Base-by-base conservation (phyloP, 306 rosid genomes). In the Rosa multiflora region DNA sequence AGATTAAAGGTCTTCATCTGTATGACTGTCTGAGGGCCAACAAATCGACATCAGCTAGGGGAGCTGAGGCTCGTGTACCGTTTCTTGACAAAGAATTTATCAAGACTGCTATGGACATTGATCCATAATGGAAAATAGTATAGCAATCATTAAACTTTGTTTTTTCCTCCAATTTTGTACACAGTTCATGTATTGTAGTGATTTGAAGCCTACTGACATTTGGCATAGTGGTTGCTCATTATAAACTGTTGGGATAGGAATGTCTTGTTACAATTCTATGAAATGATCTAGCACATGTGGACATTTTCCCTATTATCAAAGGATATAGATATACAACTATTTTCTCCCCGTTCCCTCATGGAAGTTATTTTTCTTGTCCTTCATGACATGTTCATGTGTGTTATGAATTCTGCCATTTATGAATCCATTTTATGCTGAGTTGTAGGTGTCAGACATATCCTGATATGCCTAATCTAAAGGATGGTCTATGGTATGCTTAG, bases 21-120 rank as follows among this genome's bases (percentile, higher is more conserved):
- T 95, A 95, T 68, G 99, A 95, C 80, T 95, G 98, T 84, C 83
- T 95, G 88, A 87, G 98, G 88, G 99, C 98, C 77, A 95, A 91
- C 77, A 95, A 95, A 83, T 84, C 99, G 55, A 92, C 98, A 80
- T 89, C 99, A 80, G 99, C 99, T 71, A 90, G 99, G 99, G 98
- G 99, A 79, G 64, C 93, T 43, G 99, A 95, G 96, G 98, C 99
- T 76, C 97, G 98, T 80, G 99, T 95, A 40, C 99, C 99, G 18
- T 93, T 95, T 89, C 86, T 95, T 37, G 99, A 95, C 75, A 95
- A 91, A 89, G 94, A 86, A 51, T 95, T 95, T 80, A 80, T 95
- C 81, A 83, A 75, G 79, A 67, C 75, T 46, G 94, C 97, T 61
- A 95, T 95, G 98, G 66, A 82, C 85, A 88, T 95, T 1, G 98